Conservation (phyloP, 768 basidiomycete genomes). For the Pholiota microspora region DNA sequence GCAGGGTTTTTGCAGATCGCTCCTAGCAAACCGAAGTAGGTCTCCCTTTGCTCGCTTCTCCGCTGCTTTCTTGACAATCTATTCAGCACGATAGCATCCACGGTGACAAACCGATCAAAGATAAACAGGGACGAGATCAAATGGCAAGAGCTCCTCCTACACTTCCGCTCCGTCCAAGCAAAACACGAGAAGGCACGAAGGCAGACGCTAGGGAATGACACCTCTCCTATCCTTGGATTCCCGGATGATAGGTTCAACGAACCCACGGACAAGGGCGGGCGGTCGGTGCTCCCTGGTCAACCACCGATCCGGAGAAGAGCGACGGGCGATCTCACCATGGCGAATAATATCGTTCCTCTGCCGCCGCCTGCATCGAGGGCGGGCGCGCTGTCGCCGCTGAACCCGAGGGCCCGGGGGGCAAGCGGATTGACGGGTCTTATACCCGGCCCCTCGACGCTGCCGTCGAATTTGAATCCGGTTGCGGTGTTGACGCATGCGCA, state of each 20-base stretch:
- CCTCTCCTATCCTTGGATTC: conserved; percentile 44
- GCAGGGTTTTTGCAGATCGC: conserved; percentile 91
- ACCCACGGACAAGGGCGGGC: conserved; percentile 19
- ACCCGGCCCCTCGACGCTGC: conserved; percentile 13
- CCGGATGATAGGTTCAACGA: conserved; percentile 43
- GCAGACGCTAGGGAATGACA: conserved; percentile 68
- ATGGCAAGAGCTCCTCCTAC: conserved; percentile 91
- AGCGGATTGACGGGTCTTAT: conserved; percentile 35
- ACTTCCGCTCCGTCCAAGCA: conserved; percentile 87
- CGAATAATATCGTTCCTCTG: conserved; percentile 24
- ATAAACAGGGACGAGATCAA: conserved; percentile 87
- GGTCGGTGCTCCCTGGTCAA: conserved; percentile 28
- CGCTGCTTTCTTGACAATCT: too few species aligned
- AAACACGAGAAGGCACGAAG: conserved; percentile 92
- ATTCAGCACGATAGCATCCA: conserved; percentile 27
- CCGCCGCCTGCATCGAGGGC: conserved; percentile 31
- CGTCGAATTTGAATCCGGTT: conserved; percentile 24
- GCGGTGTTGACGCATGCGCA: conserved; percentile 34
- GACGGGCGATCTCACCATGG: conserved; percentile 46
- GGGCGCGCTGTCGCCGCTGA: conserved; percentile 67
- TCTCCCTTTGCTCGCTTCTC: background rate
- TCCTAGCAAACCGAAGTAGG: conserved; percentile 60
- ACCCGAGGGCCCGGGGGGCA: conserved; percentile 62
- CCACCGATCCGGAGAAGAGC: conserved; percentile 60
- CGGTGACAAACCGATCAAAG: conserved; percentile 66